Evolutionary conservation across 2,329 filamentous ascomycete species (phyloP), one percentile per base, ranked within the genome.

Genomic region (Thielaviopsis musarum): DNA sequence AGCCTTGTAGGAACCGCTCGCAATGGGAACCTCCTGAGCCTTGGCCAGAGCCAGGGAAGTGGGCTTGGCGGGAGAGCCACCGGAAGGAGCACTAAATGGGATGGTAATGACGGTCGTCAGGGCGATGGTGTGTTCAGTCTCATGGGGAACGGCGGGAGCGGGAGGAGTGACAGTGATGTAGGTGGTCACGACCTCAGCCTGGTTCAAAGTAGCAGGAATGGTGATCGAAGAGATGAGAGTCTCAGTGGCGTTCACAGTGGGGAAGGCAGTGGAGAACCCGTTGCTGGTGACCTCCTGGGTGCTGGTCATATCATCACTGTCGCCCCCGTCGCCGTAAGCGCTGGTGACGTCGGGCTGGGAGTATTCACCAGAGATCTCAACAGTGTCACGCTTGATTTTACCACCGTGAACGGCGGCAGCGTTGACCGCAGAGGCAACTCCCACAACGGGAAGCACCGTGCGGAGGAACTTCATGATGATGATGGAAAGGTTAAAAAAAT

Each of bases 401-500:
- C 49, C 28, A 22, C 57, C 49, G 48, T 41, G 55, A 30, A 58
- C 54, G 28, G 54, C 59, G 22, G 56, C 61, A 22, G 60, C 57
- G 53, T 61, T 61, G 53, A 61, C 58, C 30, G 57, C 58, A 54
- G 60, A 61, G 49, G 60, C 57, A 30, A 61, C 60, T 54, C 60
- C 60, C 57, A 61, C 57, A 22, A 61, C 60, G n/a, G 60, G 60
- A 38, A 61, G 49, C 34, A 61, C 60, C 45, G 60, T 61, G 49
- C 57, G 60, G 49, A 61, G 57, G 53, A 61, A 61, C 57, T 61
- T 61, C 60, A 61, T 61, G 57, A 53, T 54, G 58, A 45, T 57
- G 48, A 49, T 57, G 55, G 26, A 19, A 57, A 52, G 22, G 10
- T n/a, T 30, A 52, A 49, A 52, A 41, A 26, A 51, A 52, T 52